Base-by-base conservation (phyloP, 75 land plant species). In the Pinus tabuliformis region DNA sequence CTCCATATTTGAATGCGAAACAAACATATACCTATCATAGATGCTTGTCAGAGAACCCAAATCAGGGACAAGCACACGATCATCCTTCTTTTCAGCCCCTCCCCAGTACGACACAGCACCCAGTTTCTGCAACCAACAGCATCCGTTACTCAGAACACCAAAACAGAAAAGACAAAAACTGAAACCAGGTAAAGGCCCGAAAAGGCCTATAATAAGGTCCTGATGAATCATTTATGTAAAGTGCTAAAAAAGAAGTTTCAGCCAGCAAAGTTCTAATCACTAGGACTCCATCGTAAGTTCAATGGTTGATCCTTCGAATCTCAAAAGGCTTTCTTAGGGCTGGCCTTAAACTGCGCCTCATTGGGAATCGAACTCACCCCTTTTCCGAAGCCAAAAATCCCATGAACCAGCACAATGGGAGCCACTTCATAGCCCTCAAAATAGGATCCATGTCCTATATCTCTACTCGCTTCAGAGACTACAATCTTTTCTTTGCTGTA, bases 1-100 rank as follows among this genome's bases (percentile, higher is more conserved):
- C 18, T 59, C 17, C 20, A 28, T 11, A 74, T 57, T 74, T 17
- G 33, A 73, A 59, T 11, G 42, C 3, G 21, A 30, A 45, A 60
- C 76, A 30, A 45, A 60, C 65, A 77, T 77, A 8, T 8, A 93
- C 98, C 98, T 91, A 73, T 96, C 99, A 80, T 96, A 91, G 52
- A 97, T 82, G 86, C 99, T 97, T 37, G 93, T 91, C 30, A 97
- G 77, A 1, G 98, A 93, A 11, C 99, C 99, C 75, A 97, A 87
- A 79, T 97, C 99, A 36, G 99, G 99, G 24, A 95, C 95, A 15
- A 94, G 88, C 30, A 97, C 87, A 45, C 84, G 85, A 22, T 94
- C 98, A 74, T 95, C 95, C 78, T 88, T 95, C 84, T 91, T 84
- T 88, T 97, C 99, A 18, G 99, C 99, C 45, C 99, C 99, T 9